Conservation (phyloP, 345 rosid genomes). For the Eucalyptus regnans region DNA sequence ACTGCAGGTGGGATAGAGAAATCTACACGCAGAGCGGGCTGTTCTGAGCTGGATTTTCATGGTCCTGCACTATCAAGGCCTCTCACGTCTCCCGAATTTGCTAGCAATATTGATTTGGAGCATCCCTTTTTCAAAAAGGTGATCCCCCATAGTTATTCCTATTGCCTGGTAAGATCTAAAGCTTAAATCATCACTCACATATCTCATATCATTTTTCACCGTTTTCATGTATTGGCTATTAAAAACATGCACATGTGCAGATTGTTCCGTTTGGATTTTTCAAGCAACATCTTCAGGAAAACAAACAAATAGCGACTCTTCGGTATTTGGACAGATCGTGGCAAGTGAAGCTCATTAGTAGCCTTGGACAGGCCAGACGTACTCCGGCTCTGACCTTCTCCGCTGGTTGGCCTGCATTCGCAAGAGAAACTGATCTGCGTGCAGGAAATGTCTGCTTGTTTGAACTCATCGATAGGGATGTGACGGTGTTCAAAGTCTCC, state of each 20-base stretch:
- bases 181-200: background rate
- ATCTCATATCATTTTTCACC: background rate
- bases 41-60: background rate
- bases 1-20: background rate
- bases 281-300: background rate
- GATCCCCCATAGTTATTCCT: background rate
- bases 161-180: background rate
- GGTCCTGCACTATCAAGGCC: background rate
- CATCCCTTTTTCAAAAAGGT: background rate
- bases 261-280: background rate
- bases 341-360: background rate
- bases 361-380: background rate
- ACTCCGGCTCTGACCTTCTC: background rate
- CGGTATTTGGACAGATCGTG: background rate
- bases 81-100: background rate
- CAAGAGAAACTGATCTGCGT: background rate
- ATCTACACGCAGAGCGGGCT: background rate
- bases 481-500: background rate
- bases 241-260: background rate
- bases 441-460: background rate
- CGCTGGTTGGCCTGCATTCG: background rate
- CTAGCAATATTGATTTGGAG: background rate
- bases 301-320: background rate
- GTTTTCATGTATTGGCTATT: background rate
- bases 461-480: background rate